Evolutionary conservation across 2,329 filamentous ascomycete genomes (phyloP).

Genomic region (Colletotrichum theobromicola): DNA sequence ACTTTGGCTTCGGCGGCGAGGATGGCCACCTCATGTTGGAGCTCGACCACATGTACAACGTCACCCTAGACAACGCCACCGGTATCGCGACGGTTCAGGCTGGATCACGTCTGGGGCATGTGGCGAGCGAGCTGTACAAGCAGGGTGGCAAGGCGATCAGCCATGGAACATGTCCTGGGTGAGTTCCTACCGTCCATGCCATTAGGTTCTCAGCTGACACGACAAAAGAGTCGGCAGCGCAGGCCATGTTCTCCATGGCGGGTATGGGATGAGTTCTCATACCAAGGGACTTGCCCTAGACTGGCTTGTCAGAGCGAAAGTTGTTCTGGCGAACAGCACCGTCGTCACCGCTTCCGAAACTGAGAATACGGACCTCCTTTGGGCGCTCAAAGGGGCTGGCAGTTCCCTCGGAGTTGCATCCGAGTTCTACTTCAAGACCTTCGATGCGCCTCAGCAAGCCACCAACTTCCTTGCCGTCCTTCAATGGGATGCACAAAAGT

Average conservation of each 20-base stretch:
- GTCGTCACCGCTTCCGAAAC: constrained; percentile 33
- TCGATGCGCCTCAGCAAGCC: constrained; percentile 34
- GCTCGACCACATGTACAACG: constrained; percentile 41
- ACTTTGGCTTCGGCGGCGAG: constrained; percentile 48
- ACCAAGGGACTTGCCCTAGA: constrained; percentile 34
- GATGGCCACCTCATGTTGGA: constrained; percentile 46
- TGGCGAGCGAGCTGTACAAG: constrained; percentile 40
- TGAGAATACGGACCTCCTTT: constrained; percentile 43
- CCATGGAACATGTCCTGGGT: constrained; percentile 47
- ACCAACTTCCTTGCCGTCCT: constrained; percentile 30
- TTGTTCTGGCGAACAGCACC: constrained; percentile 39
- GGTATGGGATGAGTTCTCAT: constrained; percentile 26
- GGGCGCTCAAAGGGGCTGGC: constrained; percentile 45
- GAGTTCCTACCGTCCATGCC: background rate
- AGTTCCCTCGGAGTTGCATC: constrained; percentile 44
- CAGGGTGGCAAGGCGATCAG: constrained; percentile 41
- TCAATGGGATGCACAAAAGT: constrained; percentile 1
- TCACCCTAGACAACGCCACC: constrained; percentile 33
- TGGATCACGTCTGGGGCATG: constrained; percentile 47
- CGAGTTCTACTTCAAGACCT: constrained; percentile 42
- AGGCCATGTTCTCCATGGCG: constrained; percentile 52
- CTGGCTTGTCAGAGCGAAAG: constrained; percentile 36
- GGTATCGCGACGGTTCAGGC: constrained; percentile 41
- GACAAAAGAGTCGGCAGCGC: constrained; percentile 44
- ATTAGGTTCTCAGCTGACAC: background rate